Evolutionary conservation across 768 basidiomycete species (phyloP), one percentile per base, ranked within the genome.

Genomic region (Lactarius evosmus): DNA sequence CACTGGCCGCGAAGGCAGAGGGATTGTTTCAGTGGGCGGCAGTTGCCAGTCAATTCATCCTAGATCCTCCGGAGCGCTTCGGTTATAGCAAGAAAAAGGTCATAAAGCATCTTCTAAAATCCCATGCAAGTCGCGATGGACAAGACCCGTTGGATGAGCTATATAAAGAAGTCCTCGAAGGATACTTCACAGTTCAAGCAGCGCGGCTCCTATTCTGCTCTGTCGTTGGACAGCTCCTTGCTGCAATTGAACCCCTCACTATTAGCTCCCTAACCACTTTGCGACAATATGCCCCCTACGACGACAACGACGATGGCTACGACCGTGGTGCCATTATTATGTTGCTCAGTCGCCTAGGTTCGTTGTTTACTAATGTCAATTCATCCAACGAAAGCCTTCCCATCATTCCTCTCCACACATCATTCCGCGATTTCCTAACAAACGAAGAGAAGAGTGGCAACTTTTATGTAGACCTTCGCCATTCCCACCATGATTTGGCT

Each of bases 361-460:
- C 56, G 16, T 27, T 56, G 34, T 22, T 56, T 1, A 56, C 36
- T 12, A 56, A 56, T 27, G 56, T 56, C 34, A 25, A 32, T 27
- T 27, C 36, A 41, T 1, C 34, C 7, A 14, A 38, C 12, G 27
- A 36, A 27, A 19, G 17, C 11, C 56, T 36, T 22, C 34, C 56
- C 19, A 56, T 56, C 27, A 7, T 36, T 25, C 56, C 56, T 34
- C 34, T 34, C 34, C 34, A 34, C 12, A 34, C 34, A 4, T 34
- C 34, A 34, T 54, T 54, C 52, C 52, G 52, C 12, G 52, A 54
- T 16, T 54, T 54, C 25, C 52, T 54, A 1, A 54, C 27, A 19
- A 33, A 29, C 8, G 4, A 30, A 29, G 52, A n/a, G 19, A 29
- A 33, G 52, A 54, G 52, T 19, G 14, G 52, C 19, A 7, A 54